Conservation (phyloP, 1,139 yeast genomes). For the Pneumocystis carinii region DNA sequence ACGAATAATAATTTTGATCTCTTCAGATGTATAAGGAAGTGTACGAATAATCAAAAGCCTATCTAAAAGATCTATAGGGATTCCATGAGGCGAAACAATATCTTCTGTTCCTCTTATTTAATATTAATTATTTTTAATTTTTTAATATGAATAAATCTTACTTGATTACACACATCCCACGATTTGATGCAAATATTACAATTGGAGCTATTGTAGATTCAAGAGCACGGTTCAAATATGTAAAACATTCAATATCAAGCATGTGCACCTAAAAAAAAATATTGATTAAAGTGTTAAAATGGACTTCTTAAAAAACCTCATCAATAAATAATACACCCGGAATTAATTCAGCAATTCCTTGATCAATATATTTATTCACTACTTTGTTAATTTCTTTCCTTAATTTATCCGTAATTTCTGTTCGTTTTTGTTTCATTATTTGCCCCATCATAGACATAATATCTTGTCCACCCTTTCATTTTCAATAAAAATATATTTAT, state of each 20-base stretch:
- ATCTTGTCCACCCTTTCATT: constrained; percentile 70
- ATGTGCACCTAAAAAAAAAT: constrained; percentile 39
- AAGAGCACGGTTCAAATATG: constrained; percentile 82
- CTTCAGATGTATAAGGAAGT: constrained; percentile 68
- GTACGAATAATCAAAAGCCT: constrained; percentile 84
- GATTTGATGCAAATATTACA: constrained; percentile 85
- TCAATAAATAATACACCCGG: constrained; percentile 97
- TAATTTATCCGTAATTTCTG: constrained; percentile 95
- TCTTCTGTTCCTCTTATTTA: constrained; percentile 56
- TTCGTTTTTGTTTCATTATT: constrained; percentile 83
- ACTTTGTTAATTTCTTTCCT: constrained; percentile 89
- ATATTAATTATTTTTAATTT: neutral
- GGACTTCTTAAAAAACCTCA: constrained; percentile 34
- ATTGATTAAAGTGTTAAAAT: neutral
- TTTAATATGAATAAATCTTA: neutral
- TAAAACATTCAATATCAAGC: constrained; percentile 92
- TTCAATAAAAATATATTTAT: neutral
- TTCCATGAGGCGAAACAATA: constrained; percentile 83
- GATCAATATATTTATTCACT: constrained; percentile 89
- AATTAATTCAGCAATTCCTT: constrained; percentile 92
- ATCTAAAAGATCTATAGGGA: constrained; percentile 89
- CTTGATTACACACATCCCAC: constrained; percentile 81
- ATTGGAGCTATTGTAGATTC: constrained; percentile 88
- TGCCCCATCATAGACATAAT: constrained; percentile 98
- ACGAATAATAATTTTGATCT: constrained; percentile 63